Percentiles rank a stretch among this genome's conserved stretches.
phyloP scores from a whole-genome alignment of 331 rosid species.

The Quercus lobata region DNA sequence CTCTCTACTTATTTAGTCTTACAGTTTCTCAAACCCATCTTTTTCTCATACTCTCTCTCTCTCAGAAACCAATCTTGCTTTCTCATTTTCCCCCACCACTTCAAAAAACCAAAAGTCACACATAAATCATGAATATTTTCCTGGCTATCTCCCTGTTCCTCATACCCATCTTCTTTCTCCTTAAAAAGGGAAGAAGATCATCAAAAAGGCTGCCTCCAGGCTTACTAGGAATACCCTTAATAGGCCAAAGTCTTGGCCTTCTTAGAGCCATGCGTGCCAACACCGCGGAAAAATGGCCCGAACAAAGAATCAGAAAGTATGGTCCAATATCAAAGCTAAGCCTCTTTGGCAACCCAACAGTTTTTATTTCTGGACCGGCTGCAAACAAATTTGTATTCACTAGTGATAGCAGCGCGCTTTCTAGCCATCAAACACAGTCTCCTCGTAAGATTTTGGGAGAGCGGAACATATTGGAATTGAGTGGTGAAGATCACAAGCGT shows the following conservation, averaged over 20 bases:
- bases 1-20: too few relatives aligned
- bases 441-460: slow-evolving; percentile 52
- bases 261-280: slow-evolving; percentile 35
- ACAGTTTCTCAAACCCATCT: too few relatives aligned
- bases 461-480: slow-evolving; percentile 38
- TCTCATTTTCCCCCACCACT: too few relatives aligned
- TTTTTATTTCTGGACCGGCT: slow-evolving; percentile 59
- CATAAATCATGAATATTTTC: slow-evolving; percentile 32
- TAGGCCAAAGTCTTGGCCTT: slow-evolving; percentile 38
- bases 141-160: slow-evolving; percentile 32
- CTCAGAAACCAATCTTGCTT: too few relatives aligned
- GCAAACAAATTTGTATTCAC: slow-evolving; percentile 64
- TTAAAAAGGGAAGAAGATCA: slow-evolving; percentile 28
- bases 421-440: slow-evolving; percentile 43
- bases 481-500: slow-evolving; percentile 55
- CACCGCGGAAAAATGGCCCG: slow-evolving; percentile 42
- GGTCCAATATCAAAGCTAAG: slow-evolving; percentile 68
- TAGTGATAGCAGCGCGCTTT: slow-evolving; percentile 2
- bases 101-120: too few relatives aligned
- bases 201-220: slow-evolving; percentile 55
- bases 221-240: slow-evolving; percentile 35
- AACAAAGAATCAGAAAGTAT: slow-evolving; percentile 41
- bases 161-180: slow-evolving; percentile 35
- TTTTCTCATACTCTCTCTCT: too few relatives aligned
- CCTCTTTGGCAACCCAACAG: slow-evolving; percentile 70